Base-by-base conservation (phyloP, 495 filamentous ascomycete genomes). In the Aspergillus nidulans region DNA sequence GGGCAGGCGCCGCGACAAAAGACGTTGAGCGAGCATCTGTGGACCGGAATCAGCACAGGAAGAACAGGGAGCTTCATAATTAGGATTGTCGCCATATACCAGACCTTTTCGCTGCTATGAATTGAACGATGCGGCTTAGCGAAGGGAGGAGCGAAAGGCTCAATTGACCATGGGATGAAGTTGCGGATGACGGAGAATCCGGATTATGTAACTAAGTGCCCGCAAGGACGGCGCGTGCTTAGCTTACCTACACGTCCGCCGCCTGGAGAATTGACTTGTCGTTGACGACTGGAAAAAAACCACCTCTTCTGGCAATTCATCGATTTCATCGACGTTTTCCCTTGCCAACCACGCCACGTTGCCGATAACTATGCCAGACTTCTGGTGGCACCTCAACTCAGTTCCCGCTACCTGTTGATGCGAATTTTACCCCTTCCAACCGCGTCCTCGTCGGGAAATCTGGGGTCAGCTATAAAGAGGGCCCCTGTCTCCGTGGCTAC, bases 21-120 rank as follows among this genome's bases (percentile, higher is more conserved):
- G 76, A 65, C 79, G 82, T 67, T 80, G 80, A 54, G 81, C 77
- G 72, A 88, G 74, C 86, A 89, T 89, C 85, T 87, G 56, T 34
- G 42, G 28, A 47, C 41, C 19, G 25, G 42, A 45, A 32, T 62
- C 42, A 64, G 63, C 46, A 61, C 52, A 59, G 48, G 21, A 36
- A 9, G 47, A 2, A 24, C 10, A n/a, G 1, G 26, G 13, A 36
- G 20, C 2, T 3, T 20, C 2, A 9, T 1, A 6, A 8, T n/a
- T n/a, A 18, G 9, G 23, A 38, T 7, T 8, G 15, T 8, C 8
- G 12, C n/a, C 15, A n/a, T 7, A 13, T 1, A n/a, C 42, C 57
- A 52, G 3, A 70, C 62, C 53, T 55, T 69, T 66, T 45, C 62
- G 61, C 65, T 62, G 61, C 60, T 53, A 56, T 51, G 51, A 65